phyloP scores from a whole-genome alignment of 2,329 filamentous ascomycete genomes.

The Davidsoniella neocaledoniae region DNA sequence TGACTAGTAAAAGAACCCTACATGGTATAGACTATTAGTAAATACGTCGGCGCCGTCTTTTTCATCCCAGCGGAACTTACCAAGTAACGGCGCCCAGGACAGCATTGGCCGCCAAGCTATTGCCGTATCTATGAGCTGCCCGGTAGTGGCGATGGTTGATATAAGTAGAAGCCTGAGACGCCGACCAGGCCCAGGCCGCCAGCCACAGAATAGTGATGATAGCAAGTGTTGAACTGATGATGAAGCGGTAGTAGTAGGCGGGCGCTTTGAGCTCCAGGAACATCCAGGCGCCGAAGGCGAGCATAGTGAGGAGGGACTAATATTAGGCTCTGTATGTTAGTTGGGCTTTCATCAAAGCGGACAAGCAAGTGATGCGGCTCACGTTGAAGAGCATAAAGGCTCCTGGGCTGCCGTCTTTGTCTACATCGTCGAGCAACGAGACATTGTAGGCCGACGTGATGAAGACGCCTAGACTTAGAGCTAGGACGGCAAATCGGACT shows the following conservation, averaged over 20 bases:
- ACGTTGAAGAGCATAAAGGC: constrained; percentile 32
- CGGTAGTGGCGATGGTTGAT: constrained; percentile 14
- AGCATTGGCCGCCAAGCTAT: constrained; percentile 23
- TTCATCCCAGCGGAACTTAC: constrained; percentile 15
- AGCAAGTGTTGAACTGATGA: constrained; percentile 21
- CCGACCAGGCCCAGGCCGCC: constrained; percentile 26
- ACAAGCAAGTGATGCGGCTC: constrained; percentile 16
- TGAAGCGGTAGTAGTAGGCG: constrained; percentile 24
- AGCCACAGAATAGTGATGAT: constrained; percentile 29
- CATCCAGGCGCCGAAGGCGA: constrained; percentile 24
- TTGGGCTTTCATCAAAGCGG: not conserved
- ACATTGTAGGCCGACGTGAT: constrained; percentile 25
- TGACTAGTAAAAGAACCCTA: not conserved
- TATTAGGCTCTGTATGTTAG: constrained; percentile 10
- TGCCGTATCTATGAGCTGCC: constrained; percentile 14
- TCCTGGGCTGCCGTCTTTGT: constrained; percentile 20
- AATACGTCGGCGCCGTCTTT: no score
- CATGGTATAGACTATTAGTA: not conserved
- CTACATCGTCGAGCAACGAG: constrained; percentile 18
- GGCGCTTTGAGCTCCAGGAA: constrained; percentile 22
- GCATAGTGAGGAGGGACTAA: constrained; percentile 25
- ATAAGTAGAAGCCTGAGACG: constrained; percentile 19
- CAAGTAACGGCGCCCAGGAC: constrained; percentile 26
- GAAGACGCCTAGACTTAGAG: constrained; percentile 24
- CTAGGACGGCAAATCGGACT: constrained; percentile 23